Evolutionary conservation across 2,329 filamentous ascomycete genomes (phyloP), one percentile per base, ranked within the genome.

Genomic region (Ophiostoma tasmaniense): DNA sequence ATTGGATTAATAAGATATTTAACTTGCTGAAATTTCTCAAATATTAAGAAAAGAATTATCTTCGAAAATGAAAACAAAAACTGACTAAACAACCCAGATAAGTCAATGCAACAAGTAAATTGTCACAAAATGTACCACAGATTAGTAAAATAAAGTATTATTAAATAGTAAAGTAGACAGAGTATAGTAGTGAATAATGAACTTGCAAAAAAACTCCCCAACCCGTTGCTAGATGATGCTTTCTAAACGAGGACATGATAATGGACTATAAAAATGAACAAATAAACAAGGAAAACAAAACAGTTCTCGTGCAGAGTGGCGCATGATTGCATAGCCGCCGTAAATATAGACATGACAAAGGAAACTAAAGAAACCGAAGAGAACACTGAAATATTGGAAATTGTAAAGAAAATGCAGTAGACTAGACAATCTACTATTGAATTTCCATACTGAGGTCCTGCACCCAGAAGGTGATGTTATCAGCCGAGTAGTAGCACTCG

Each of bases 381-480:
- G 4, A 45, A 59, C 10, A 55, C 2, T 2, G 22, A 17, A 17
- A 55, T 55, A 55, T 22, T 25, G 17, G 35, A 11, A 55, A 13
- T 35, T 35, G 11, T 39, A 3, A 39, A 66, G 39, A 17, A 55
- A 13, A 66, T 11, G n/a, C 3, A 25, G 30, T 25, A 59, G n/a
- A 50, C 8, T 45, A 20, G 17, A 20, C 42, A 45, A 17, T 17
- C 42, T 45, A 25, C 67, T 68, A 73, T 64, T 45, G 64, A 20
- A 73, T 50, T 2, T 79, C 76, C 73, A 81, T 78, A 42, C 77
- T 74, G 66, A 81, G 72, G 22, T 72, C 70, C 13, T 77, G 75
- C 2, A 83, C 82, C 55, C 76, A 76, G 71, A 86, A 84, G 0
- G 83, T 86, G 66, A 85, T 82, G 37, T 79, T 79, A 6, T 74